Percentiles rank a stretch among this genome's conserved stretches.
Conservation (phyloP, 768 basidiomycete genomes). For the Amanita thiersii region DNA sequence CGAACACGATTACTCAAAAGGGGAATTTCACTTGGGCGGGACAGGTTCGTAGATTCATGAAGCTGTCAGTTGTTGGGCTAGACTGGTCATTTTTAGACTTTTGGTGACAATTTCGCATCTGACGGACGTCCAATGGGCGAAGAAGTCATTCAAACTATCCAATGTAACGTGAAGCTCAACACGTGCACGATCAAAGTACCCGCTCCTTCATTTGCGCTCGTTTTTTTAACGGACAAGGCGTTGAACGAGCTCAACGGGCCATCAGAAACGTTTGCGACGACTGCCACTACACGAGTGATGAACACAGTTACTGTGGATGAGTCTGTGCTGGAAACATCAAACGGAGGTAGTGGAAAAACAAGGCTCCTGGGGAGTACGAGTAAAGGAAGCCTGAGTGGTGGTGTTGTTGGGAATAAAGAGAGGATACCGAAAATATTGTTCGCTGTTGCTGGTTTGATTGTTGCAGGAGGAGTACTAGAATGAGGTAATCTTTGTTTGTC, state of each 20-base stretch:
- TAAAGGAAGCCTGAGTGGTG: slow-evolving; percentile 14
- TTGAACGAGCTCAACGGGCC: slow-evolving; percentile 21
- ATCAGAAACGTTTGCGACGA: slow-evolving; percentile 43
- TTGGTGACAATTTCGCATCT: slow-evolving; percentile 48
- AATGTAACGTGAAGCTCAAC: slow-evolving; percentile 42
- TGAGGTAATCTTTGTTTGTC: too few relatives aligned
- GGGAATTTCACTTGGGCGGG: slow-evolving; percentile 57
- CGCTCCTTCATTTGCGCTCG: slow-evolving; percentile 62
- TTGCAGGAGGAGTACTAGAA: too few relatives aligned
- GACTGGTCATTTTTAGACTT: slow-evolving; percentile 31
- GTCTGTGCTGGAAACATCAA: slow-evolving; percentile 51
- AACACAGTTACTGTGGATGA: slow-evolving; percentile 51
- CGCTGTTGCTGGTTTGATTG: too few relatives aligned
- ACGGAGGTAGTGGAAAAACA: slow-evolving; percentile 34
- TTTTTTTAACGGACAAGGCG: slow-evolving; percentile 45
- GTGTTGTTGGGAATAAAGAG: too few relatives aligned
- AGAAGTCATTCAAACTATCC: slow-evolving; percentile 41
- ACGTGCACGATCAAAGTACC: slow-evolving; percentile 55
- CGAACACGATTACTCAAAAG: slow-evolving; percentile 42
- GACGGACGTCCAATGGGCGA: slow-evolving; percentile 57
- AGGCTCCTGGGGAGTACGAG: slow-evolving; percentile 23
- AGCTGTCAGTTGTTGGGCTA: too few relatives aligned
- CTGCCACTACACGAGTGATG: slow-evolving; percentile 36
- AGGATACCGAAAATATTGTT: too few relatives aligned
- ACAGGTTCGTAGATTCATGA: slow-evolving; percentile 37